Conservation (phyloP, 2,329 filamentous ascomycete species). For the Nemania sp. region DNA sequence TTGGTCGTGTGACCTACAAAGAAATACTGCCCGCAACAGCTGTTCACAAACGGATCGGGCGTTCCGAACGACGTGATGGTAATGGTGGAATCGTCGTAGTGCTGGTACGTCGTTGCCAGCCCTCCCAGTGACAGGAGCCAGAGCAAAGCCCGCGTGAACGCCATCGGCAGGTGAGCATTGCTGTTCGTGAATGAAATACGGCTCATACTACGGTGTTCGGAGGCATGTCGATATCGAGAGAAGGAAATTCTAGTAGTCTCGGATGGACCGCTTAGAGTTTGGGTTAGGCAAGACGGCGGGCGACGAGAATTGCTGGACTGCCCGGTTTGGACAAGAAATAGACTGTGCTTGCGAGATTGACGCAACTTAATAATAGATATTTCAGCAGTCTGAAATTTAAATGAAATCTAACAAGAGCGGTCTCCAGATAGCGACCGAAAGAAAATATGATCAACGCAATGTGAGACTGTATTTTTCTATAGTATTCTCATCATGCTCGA, state of each 20-base stretch:
- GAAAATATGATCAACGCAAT: no score
- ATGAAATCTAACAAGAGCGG: no score
- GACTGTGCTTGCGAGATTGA: neutral
- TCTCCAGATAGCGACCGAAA: no score
- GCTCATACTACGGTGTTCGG: slow-evolving; percentile 6
- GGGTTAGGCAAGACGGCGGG: no score
- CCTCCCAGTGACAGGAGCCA: slow-evolving; percentile 26
- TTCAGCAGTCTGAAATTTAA: no score
- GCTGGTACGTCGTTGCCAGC: slow-evolving; percentile 18
- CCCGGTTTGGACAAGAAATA: neutral
- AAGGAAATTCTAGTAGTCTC: no score
- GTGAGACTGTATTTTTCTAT: no score
- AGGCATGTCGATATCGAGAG: slow-evolving; percentile 12
- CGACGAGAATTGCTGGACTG: no score
- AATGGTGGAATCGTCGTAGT: slow-evolving; percentile 38
- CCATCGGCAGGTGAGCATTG: slow-evolving; percentile 25
- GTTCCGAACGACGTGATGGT: slow-evolving; percentile 38
- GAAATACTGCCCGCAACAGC: slow-evolving; percentile 33
- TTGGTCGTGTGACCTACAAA: slow-evolving; percentile 27
- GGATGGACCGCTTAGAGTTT: slow-evolving; percentile 10
- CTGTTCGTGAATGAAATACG: neutral
- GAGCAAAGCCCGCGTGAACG: slow-evolving; percentile 27
- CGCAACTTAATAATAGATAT: neutral
- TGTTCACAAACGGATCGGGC: slow-evolving; percentile 39
- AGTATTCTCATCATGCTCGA: no score